These are phyloP conservation scores for Mimosa bimucronata DNA, from an alignment of 306 rosid species.

Conservation along the genomic window DNA sequence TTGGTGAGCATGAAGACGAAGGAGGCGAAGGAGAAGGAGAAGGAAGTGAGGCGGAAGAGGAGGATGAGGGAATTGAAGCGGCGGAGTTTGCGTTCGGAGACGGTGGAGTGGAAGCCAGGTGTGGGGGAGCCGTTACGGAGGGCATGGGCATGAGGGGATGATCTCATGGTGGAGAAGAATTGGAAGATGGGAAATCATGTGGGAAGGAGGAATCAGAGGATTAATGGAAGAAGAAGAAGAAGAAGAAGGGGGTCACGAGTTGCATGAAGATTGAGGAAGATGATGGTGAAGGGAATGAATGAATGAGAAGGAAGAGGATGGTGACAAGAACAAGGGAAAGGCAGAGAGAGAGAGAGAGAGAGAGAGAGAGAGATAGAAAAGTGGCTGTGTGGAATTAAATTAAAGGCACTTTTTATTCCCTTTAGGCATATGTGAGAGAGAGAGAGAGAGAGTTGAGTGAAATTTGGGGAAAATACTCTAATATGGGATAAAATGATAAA, in stretches of 20 bases:
- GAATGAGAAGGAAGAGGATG: slow-evolving; percentile 26
- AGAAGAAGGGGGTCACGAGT: slow-evolving; percentile 28
- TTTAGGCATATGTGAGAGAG: not conserved
- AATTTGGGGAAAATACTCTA: not conserved
- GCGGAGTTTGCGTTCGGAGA: slow-evolving; percentile 81
- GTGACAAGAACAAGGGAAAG: slow-evolving; percentile 17
- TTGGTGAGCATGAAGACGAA: slow-evolving; percentile 87
- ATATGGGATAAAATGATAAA: too few relatives aligned
- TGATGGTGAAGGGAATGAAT: not conserved
- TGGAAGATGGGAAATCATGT: slow-evolving; percentile 17
- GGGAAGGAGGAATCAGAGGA: not conserved
- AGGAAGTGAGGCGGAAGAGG: slow-evolving; percentile 74
- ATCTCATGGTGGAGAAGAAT: slow-evolving; percentile 59
- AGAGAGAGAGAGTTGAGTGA: slow-evolving; percentile 38
- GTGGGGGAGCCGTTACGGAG: slow-evolving; percentile 63
- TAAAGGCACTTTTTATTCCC: slow-evolving; percentile 9
- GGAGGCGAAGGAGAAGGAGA: slow-evolving; percentile 81
- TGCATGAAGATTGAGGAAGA: slow-evolving; percentile 33
- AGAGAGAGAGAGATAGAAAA: not conserved
- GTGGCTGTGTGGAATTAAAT: not conserved
- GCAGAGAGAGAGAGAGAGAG: slow-evolving; percentile 24
- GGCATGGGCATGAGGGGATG: slow-evolving; percentile 59
- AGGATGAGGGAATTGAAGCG: slow-evolving; percentile 84
- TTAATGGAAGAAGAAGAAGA: too few relatives aligned
- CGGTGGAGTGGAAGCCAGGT: slow-evolving; percentile 84